Base-by-base conservation (phyloP, 768 basidiomycete genomes). In the Dioszegia aurantiaca region DNA sequence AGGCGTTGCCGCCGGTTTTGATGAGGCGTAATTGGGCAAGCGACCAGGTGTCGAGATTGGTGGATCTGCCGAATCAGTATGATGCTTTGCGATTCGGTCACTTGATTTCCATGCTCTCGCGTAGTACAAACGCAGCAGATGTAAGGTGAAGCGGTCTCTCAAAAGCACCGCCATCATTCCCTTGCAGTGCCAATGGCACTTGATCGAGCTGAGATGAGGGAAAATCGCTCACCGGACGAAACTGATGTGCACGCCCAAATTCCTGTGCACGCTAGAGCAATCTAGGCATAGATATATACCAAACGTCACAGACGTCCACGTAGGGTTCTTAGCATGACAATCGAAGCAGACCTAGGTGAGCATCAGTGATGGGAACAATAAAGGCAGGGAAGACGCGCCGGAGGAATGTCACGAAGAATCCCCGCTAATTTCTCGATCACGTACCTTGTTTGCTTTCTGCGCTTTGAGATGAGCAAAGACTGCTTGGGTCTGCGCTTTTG, bases 251-350 rank as follows among this genome's bases (percentile, higher is more conserved):
- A 98, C 94, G 68, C 95, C 95, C 85, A 97, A 86, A 76, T 94
- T 97, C 53, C 95, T 82, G 78, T 99, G 95, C 14, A 88, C 80
- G 64, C 87, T 88, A 4, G 94, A 98, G 81, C 95, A 99, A 59
- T 99, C 93, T 30, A 98, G 80, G 73, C 95, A 99, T 72, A 99
- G 92, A 78, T 98, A 98, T 14, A 98, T 86, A 31, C 90, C 94
- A 73, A 88, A 99, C 0, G 91, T 93, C 21, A 95, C 90, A 61
- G 90, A 92, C 3, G 92, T 86, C 95, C 94, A 98, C 30, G 92
- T 95, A 44, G 94, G 94, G 79, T 95, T 95, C 69, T 91, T 87
- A 45, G 93, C 92, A 69, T 84, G 83, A 76, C 94, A 97, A 77
- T 98, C 94, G 69, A 95, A 95, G 79, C 94, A 98, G 73, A 82